These are phyloP conservation scores for Lachnellula willkommii DNA, from an alignment of 2,329 filamentous ascomycete genomes.

Conservation along the genomic window DNA sequence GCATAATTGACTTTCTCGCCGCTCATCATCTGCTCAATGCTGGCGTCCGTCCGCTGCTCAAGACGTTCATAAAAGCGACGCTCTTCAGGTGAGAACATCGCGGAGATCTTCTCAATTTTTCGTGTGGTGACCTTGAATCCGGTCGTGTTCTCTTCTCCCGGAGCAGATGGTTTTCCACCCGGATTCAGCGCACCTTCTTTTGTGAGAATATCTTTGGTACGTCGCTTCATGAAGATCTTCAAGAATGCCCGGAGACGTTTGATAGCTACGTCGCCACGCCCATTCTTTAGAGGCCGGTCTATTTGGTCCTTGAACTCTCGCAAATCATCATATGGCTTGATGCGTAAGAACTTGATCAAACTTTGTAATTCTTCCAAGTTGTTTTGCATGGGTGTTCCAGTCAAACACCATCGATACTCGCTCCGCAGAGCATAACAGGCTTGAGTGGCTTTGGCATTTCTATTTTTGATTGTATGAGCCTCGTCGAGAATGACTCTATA, in stretches of 20 bases:
- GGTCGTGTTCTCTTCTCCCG: constrained; percentile 45
- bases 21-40: constrained; percentile 83
- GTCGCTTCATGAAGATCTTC: constrained; percentile 95
- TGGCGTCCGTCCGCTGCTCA: constrained; percentile 77
- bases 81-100: constrained; percentile 74
- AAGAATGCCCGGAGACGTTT: constrained; percentile 77
- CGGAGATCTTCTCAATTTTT: constrained; percentile 74
- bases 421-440: constrained; percentile 80
- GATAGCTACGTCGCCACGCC: constrained; percentile 84
- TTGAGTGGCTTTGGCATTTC: constrained; percentile 91
- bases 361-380: constrained; percentile 95
- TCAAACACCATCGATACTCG: constrained; percentile 92
- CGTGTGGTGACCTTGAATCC: constrained; percentile 89
- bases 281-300: constrained; percentile 81
- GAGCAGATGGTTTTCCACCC: constrained; percentile 56
- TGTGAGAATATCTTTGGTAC: constrained; percentile 95
- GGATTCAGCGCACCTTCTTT: constrained; percentile 75
- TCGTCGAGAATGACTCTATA: constrained; percentile 94
- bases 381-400: constrained; percentile 96
- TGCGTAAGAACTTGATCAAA: constrained; percentile 84
- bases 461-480: constrained; percentile 97
- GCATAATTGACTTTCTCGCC: constrained; percentile 80
- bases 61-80: constrained; percentile 79
- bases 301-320: constrained; percentile 89
- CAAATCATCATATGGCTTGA: constrained; percentile 84